Base-by-base conservation (phyloP, 805 yeast species). In the Ogataea ramenticola region DNA sequence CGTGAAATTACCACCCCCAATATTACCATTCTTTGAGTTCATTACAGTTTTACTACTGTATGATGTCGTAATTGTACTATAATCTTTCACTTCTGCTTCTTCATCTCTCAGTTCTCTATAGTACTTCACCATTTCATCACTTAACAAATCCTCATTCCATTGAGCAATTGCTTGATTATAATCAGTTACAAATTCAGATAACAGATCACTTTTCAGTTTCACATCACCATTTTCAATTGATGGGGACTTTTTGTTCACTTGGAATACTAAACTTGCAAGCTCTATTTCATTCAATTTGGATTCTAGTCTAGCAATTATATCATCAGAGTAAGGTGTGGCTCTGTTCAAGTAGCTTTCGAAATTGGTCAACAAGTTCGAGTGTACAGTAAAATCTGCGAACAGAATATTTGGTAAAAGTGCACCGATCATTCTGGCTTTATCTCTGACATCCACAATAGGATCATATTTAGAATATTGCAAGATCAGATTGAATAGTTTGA, bases 381-480 rank as follows among this genome's bases (percentile, higher is more conserved):
- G 48, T 9, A 51, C 22, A 2, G 53, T 42, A 9, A 46, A 66
- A 37, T 68, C 68, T 1, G 71, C 56, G 4, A 71, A 72, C 2
- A 55, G 47, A 12, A 63, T 43, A 43, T 61, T 61, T 27, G 75
- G 72, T 40, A 88, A 66, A 3, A 91, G 64, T 0, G 87, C 74
- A 21, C 76, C 67, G 26, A 87, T 68, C 65, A 82, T 71, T 51
- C 99, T 71, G 0, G 96, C 88, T 46, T 91, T 72, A 57, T 93
- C 98, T 47, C 98, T 72, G 1, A 86, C 75, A 56, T 87, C 96
- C 52, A 79, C 78, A 3, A 77, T 74, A 7, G 72, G 68, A 59
- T 93, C 99, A 58, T 80, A 86, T 49, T 81, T 79, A 12, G 86
- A 76, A 40, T 87, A 65, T 19, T 79, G 77, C 36, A 87, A 61